Percentiles rank a stretch among this genome's conserved stretches.
phyloP scores from a whole-genome alignment of 2,329 filamentous ascomycete species.

The Colletotrichum caudatum region DNA sequence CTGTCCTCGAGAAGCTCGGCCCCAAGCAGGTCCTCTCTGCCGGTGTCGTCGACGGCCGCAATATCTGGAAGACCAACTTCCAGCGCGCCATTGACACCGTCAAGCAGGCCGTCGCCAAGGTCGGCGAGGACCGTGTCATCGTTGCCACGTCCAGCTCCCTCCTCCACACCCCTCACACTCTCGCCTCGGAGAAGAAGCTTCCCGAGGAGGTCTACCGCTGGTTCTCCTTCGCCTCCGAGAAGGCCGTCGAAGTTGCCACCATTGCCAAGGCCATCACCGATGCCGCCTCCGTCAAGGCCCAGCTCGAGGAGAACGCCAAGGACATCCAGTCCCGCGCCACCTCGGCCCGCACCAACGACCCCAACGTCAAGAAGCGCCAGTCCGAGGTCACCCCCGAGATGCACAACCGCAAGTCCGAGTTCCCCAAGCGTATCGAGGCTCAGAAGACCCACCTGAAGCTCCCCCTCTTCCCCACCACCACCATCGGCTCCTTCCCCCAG shows the following conservation, averaged over 20 bases:
- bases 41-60: conserved; percentile 97
- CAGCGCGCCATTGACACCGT: conserved; percentile 92
- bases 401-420: conserved; percentile 94
- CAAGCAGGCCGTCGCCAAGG: conserved; percentile 90
- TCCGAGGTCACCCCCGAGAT: conserved; percentile 83
- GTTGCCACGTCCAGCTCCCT: conserved; percentile 97
- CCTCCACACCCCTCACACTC: conserved; percentile 97
- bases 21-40: conserved; percentile 91
- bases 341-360: conserved; percentile 96
- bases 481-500: conserved; percentile 99
- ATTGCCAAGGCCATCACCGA: conserved; percentile 98
- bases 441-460: conserved; percentile 95
- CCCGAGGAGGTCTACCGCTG: conserved; percentile 77
- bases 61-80: conserved; percentile 99
- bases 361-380: conserved; percentile 96
- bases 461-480: conserved; percentile 97
- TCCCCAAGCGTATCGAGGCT: conserved; percentile 84
- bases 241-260: conserved; percentile 88
- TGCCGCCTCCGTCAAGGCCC: conserved; percentile 84
- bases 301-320: conserved; percentile 97
- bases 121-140: conserved; percentile 97
- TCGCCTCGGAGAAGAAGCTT: conserved; percentile 98
- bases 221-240: conserved; percentile 99
- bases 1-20: conserved; percentile 84
- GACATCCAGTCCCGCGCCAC: conserved; percentile 90